Evolutionary conservation across 106 monocot genomes (phyloP), one percentile per base, ranked within the genome.

Genomic region (Phalaenopsis aphrodite): DNA sequence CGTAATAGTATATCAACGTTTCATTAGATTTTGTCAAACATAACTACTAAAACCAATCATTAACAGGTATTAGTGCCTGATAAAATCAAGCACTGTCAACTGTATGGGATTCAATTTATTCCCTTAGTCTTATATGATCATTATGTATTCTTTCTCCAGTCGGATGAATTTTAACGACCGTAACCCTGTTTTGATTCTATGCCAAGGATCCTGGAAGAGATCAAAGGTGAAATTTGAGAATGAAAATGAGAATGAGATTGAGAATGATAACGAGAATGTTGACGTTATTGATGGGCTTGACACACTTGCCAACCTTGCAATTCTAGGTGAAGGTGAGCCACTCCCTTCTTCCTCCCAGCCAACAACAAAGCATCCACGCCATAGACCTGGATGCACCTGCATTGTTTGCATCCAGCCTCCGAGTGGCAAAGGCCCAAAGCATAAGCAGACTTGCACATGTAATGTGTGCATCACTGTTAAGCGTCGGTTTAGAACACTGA

Each of bases 401-500:
- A 92, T 95, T 49, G 92, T 95, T 19, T 95, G 95, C 83, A 92
- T 95, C 81, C 95, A 95, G 78, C 95, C 92, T 1, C 95, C 95
- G 1, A 95, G 95, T 49, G 95, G 95, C 42, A 95, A 92, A 81
- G 95, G 95, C 8, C 92, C 95, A 42, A 95, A 95, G 86, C 95
- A 95, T 86, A 90, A 90, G 79, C 86, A 80, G 58, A 84, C 84
- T 0, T 95, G 95, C 78, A 81, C 79, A n/a, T 95, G 95, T 79
- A 92, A 92, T 57, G 89, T 95, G 30, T 95, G 95, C 66, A 80
- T 92, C 38, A 92, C 90, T 1, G 92, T 92, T 23, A 88, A 85
- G 39, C 86, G 95, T 23, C 81, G 95, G 9, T 95, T 92, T 77
- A 79, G 82, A 41, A 95, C 95, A 3, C 90, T 95, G 38, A 95